Conservation (phyloP, 345 rosid genomes). For the Sisymbrium altissimum region DNA sequence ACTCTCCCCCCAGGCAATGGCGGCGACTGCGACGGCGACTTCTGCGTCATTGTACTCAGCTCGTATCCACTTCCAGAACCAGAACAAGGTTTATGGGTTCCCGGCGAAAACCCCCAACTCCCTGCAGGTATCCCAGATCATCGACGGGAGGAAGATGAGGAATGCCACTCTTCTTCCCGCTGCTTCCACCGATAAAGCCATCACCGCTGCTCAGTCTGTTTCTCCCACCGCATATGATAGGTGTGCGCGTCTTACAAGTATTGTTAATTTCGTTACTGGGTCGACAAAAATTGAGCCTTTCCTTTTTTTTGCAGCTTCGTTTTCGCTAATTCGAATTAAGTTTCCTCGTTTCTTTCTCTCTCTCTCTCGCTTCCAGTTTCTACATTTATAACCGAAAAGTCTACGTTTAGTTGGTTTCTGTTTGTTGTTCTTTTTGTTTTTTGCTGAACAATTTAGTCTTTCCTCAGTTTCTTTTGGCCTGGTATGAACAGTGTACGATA, state of each 20-base stretch:
- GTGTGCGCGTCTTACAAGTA: slow-evolving; percentile 12
- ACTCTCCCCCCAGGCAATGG: slow-evolving; percentile 20
- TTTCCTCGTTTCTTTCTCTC: neutral
- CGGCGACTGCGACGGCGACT: slow-evolving; percentile 18
- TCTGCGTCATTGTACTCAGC: slow-evolving; percentile 16
- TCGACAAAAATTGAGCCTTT: neutral
- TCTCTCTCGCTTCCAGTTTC: neutral
- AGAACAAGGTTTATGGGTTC: slow-evolving; percentile 6
- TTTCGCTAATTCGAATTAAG: neutral
- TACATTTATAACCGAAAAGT: neutral
- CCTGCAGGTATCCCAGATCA: slow-evolving; percentile 17
- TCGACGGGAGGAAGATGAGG: slow-evolving; percentile 22
- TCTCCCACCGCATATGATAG: neutral
- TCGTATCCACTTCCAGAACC: slow-evolving; percentile 6
- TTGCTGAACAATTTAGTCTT: neutral
- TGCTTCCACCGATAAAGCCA: slow-evolving; percentile 25
- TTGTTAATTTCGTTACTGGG: neutral
- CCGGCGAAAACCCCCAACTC: slow-evolving; percentile 16
- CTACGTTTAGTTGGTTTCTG: neutral
- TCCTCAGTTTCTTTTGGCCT: neutral
- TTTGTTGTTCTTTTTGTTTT: neutral
- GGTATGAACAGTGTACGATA: neutral
- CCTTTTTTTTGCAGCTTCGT: neutral
- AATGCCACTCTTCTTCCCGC: slow-evolving; percentile 26
- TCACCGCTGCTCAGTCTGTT: slow-evolving; percentile 18